Base-by-base conservation (phyloP, 2,329 filamentous ascomycete species). In the Hirsutella minnesotensis region DNA sequence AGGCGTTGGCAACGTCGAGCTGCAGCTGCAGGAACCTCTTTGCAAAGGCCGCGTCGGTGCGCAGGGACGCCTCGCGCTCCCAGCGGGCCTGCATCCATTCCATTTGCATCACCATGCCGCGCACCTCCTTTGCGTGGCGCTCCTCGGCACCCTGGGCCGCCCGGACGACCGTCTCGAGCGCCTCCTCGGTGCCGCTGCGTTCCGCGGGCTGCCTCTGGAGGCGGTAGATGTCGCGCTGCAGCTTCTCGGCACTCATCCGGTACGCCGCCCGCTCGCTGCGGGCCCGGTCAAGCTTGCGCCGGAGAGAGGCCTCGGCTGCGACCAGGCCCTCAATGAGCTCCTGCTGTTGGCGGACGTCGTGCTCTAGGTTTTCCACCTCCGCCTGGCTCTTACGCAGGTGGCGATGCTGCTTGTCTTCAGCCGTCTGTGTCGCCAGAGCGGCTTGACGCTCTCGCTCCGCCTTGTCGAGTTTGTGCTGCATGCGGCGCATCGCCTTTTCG, bases 51-150 rank as follows among this genome's bases (percentile, higher is more conserved):
- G 90, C 76, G 54, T 89, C 86, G 48, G 75, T 73, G 35, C 92
- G 76, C 64, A 96, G 81, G 40, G 75, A 77, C 52, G 86, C 79
- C 63, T 95, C 90, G 27, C 92, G 77, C 57, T 78, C 74, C 66
- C 84, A 85, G 41, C 83, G 79, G 2, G 86, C 86, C 54, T 88
- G 79, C 60, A 96, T 78, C 79, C 86, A 96, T 55, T 88, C 77
- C 59, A 96, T 90, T 64, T 96, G 89, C 65, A 92, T 84, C 42
- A 79, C 77, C 57, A 96, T 72, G 16, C 90, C 90, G 51, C 81
- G 78, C 42, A 95, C 68, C 64, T 94, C 86, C 60, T 80, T 81
- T 53, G 72, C 68, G 59, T 92, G 86, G 37, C 75, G 70, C 51
- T 77, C 77, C 54, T 87, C 79, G 38, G 82, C 79, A 40, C 33